Evolutionary conservation across 2,329 filamentous ascomycete genomes (phyloP).

Genomic region (Clarireedia monteithiana): DNA sequence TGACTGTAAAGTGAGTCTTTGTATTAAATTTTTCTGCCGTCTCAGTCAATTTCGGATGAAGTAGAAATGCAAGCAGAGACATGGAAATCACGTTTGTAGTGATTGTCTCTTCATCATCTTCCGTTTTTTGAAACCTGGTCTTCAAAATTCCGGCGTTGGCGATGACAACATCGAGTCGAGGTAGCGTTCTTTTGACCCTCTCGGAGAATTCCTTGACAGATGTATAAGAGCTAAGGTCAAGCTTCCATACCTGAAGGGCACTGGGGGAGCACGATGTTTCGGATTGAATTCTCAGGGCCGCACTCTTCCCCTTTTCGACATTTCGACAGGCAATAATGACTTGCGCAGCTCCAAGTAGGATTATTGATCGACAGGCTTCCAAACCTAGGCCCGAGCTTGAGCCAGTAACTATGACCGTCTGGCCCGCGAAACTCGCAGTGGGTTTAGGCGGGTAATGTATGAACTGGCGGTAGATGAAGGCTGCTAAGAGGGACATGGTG

Average conservation of each 20-base stretch:
- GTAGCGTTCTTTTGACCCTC: conserved; percentile 1
- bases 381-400: conserved; percentile 42
- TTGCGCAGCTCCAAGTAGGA: conserved; percentile 21
- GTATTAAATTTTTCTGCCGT: conserved; percentile 20
- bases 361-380: conserved; percentile 34
- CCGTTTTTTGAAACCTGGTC: background rate
- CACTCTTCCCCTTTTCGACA: conserved; percentile 15
- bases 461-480: background rate
- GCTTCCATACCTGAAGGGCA: conserved; percentile 13
- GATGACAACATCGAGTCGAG: conserved; percentile 12
- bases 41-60: conserved; percentile 36
- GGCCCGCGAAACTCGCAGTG: conserved; percentile 12
- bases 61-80: conserved; percentile 35
- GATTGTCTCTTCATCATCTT: conserved; percentile 35
- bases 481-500: background rate
- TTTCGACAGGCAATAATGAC: conserved; percentile 18
- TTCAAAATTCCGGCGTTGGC: conserved; percentile 12
- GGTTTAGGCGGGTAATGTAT: background rate
- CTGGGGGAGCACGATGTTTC: background rate
- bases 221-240: conserved; percentile 14
- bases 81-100: conserved; percentile 43
- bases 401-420: conserved; percentile 40
- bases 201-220: conserved; percentile 12
- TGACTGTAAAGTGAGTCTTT: conserved; percentile 3
- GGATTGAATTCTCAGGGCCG: conserved; percentile 12